Evolutionary conservation across 106 monocot species (phyloP), one percentile per base, ranked within the genome.

Genomic region (Acanthochlamys bracteata): DNA sequence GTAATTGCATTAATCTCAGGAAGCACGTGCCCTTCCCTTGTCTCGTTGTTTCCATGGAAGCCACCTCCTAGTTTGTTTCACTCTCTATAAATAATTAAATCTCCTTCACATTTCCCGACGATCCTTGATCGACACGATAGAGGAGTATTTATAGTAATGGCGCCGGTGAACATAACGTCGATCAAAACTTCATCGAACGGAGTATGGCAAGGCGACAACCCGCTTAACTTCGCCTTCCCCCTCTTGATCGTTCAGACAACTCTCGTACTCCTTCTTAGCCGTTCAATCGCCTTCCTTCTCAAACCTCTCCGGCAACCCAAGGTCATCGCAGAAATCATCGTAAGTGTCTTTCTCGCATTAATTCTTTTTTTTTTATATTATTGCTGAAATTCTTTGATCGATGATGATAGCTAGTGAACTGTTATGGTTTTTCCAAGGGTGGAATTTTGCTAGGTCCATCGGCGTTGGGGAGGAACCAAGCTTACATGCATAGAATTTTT

Each of bases 311-410:
- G 84, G 33, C 92, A 93, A 53, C 92, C 92, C 26, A 82, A 84
- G 51, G 82, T 88, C 80, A 85, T 93, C 66, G 92, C 92, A 49
- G 92, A 93, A 72, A 84, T 93, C 56, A 41, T 93, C 58, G 64
- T 75, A 27, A 10, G 14, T 20, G 15, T 25, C 12, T 49, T 1
- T 65, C 63, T 16, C 59, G 2, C 47, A 4, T 41, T 0, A 6
- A 42, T 13, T 51, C 2, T 64, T 21, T 25, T 57, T 55, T 53
- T 11, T 11, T 22, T 19, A 27, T 66, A 74, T 16, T 12, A 66
- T 52, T 74, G 8, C 26, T 21, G 8, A 25, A 20, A 64, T 20
- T 24, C 21, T 13, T 61, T 26, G 8, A 14, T 54, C 20, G 27
- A 33, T 51, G 27, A 8, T 16, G n/a, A 63, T 25, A 1, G 4